Base-by-base conservation (phyloP, 129 eudicot genomes). In the Scalesia atractyloides region DNA sequence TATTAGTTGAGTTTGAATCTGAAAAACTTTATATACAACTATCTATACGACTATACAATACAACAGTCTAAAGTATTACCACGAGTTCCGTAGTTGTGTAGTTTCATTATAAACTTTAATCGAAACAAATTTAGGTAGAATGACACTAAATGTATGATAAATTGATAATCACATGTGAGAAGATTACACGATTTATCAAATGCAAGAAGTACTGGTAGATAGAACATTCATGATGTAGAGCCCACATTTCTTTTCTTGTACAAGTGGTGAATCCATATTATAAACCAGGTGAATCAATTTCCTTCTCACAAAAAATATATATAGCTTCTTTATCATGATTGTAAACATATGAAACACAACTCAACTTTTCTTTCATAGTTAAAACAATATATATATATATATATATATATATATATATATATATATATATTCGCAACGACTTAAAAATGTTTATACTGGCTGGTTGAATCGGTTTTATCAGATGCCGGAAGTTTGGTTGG, bases 221-320 rank as follows among this genome's bases (percentile, higher is more conserved):
- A 53, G 20, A 75, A 20, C 66, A 66, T 66, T 66, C 24, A 75
- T 66, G 64, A 56, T 51, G 36, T 66, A 67, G 66, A 66, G 52
- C 59, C 73, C 53, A 50, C 17, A 36, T 49, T 10, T 64, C 68
- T 61, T 2, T 4, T 61, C 7, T 30, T 30, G 34, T 1, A 61
- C 14, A 58, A 58, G 64, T 56, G 62, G 64, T 58, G 64, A 22
- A 22, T 58, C 9, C 5, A 22, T 10, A 24, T 58, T 18, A 18
- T 54, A 54, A 18, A 19, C 26, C 61, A 18, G 20, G 14, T 19
- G 20, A 56, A 56, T 56, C 30, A 34, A 56, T 19, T 56, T 56
- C 33, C 33, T 56, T 56, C 33, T 56, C 13, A 9, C 18, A 56
- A 18, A 26, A 9, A 18, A 5, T 1, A 20, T 17, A 19, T 56